These are phyloP conservation scores for Hypoxylon sp. DNA, from an alignment of 2,329 filamentous ascomycete species.

Conservation along the genomic window DNA sequence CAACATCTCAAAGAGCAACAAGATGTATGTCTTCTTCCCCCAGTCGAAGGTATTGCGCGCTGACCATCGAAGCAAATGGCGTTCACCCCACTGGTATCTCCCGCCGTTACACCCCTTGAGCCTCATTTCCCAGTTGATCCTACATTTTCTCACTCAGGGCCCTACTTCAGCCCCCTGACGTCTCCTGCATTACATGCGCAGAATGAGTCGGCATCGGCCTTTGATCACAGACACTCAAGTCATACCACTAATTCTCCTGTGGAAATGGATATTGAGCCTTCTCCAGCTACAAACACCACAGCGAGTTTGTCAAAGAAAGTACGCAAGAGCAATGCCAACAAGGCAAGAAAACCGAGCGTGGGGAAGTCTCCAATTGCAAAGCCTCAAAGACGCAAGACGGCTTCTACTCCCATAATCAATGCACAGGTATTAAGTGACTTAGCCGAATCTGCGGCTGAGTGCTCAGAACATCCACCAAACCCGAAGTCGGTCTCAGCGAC, in stretches of 20 bases:
- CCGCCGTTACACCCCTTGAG: slow-evolving; percentile 86
- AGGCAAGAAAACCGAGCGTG: slow-evolving; percentile 69
- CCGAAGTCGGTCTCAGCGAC: slow-evolving; percentile 57
- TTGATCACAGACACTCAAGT: slow-evolving; percentile 61
- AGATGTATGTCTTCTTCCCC: slow-evolving; percentile 64
- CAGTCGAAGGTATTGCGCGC: slow-evolving; percentile 44
- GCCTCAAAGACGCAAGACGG: slow-evolving; percentile 69
- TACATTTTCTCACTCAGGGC: slow-evolving; percentile 74
- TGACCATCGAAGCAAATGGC: slow-evolving; percentile 68
- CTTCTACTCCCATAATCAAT: slow-evolving; percentile 69
- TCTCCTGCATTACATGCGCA: slow-evolving; percentile 85
- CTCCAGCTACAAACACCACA: slow-evolving; percentile 57
- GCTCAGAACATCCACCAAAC: slow-evolving; percentile 51
- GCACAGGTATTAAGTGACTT: slow-evolving; percentile 70
- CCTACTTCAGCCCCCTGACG: slow-evolving; percentile 87
- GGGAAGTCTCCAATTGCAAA: slow-evolving; percentile 82
- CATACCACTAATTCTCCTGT: slow-evolving; percentile 67
- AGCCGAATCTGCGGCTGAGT: slow-evolving; percentile 58
- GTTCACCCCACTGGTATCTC: slow-evolving; percentile 85
- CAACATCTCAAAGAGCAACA: slow-evolving; percentile 78
- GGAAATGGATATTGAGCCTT: slow-evolving; percentile 69
- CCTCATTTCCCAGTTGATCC: slow-evolving; percentile 74
- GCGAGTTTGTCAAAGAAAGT: slow-evolving; percentile 67
- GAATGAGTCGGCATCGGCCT: slow-evolving; percentile 64
- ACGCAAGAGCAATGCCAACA: slow-evolving; percentile 66